Percentiles rank a stretch among this genome's conserved stretches.
These are phyloP conservation scores for Toxicodendron radicans DNA, from an alignment of 345 rosid genomes.

Conservation along the genomic window DNA sequence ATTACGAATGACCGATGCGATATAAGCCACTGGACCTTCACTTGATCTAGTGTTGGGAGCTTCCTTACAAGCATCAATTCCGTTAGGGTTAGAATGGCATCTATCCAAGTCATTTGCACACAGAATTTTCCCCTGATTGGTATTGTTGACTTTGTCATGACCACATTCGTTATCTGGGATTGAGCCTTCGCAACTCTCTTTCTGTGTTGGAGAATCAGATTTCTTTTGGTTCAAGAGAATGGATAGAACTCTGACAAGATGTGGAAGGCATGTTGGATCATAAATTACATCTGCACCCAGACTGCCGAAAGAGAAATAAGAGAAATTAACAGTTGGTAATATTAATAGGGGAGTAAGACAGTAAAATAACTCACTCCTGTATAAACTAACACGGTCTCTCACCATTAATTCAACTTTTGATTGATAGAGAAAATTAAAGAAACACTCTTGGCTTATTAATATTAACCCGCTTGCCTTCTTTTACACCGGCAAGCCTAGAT, in stretches of 20 bases:
- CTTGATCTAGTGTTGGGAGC: slow-evolving; percentile 8
- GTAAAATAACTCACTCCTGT: neutral
- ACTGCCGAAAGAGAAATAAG: slow-evolving; percentile 32
- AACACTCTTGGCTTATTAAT: neutral
- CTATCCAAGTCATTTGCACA: too few species aligned
- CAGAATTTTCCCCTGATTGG: slow-evolving; percentile 12
- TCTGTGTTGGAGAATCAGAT: slow-evolving; percentile 12
- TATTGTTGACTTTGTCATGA: slow-evolving; percentile 8
- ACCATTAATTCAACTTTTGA: neutral
- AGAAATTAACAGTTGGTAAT: neutral
- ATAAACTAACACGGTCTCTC: neutral
- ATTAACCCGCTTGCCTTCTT: neutral
- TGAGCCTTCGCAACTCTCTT: slow-evolving; percentile 10
- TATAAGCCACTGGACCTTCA: slow-evolving; percentile 50
- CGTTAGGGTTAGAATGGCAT: too few species aligned
- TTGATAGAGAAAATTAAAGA: neutral
- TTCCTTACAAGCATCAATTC: neutral
- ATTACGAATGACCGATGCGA: slow-evolving; percentile 78
- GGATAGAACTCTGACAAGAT: slow-evolving; percentile 59
- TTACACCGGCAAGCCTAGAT: neutral
- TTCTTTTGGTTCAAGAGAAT: slow-evolving; percentile 44
- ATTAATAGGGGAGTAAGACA: neutral
- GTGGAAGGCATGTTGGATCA: slow-evolving; percentile 68
- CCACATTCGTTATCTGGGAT: neutral
- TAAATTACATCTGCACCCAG: slow-evolving; percentile 86